Evolutionary conservation across 208 protist genomes (phyloP).

Genomic region (Phytomonas sp.): DNA sequence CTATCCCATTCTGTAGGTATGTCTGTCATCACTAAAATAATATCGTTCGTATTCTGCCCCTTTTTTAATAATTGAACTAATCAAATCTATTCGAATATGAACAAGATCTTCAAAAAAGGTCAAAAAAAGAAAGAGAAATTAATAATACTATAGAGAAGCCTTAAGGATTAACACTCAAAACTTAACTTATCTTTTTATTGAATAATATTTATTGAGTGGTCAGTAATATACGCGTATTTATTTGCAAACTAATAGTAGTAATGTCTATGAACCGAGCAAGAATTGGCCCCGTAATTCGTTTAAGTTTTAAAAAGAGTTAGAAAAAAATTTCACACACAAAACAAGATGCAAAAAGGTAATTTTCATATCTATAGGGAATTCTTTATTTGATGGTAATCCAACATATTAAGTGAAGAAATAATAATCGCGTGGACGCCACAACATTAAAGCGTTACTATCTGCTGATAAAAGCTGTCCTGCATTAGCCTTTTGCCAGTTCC

Average conservation of each 20-base stretch:
- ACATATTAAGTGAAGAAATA: slow-evolving; percentile 40
- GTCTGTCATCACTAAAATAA: neutral
- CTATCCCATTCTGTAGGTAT: slow-evolving; percentile 49
- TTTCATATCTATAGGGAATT: neutral
- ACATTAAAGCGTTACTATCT: slow-evolving; percentile 79
- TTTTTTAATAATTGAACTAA: neutral
- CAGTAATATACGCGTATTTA: neutral
- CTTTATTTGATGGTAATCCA: slow-evolving; percentile 5
- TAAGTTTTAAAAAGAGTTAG: neutral
- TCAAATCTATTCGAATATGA: neutral
- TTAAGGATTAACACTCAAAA: neutral
- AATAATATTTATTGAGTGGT: neutral
- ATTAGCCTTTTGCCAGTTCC: slow-evolving; percentile 80
- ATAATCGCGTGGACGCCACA: slow-evolving; percentile 77
- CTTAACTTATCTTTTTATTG: neutral
- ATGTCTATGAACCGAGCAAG: neutral
- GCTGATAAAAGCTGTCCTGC: slow-evolving; percentile 73
- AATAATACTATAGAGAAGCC: neutral
- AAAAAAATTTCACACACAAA: neutral
- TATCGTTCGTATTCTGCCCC: neutral
- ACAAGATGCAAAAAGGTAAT: neutral
- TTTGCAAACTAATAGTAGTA: neutral
- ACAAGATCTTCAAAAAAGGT: neutral
- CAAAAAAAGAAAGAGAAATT: neutral
- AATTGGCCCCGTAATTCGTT: neutral